Evolutionary conservation across 1,284 basidiomycete genomes (phyloP).

Genomic region (Tilletia setariae): DNA sequence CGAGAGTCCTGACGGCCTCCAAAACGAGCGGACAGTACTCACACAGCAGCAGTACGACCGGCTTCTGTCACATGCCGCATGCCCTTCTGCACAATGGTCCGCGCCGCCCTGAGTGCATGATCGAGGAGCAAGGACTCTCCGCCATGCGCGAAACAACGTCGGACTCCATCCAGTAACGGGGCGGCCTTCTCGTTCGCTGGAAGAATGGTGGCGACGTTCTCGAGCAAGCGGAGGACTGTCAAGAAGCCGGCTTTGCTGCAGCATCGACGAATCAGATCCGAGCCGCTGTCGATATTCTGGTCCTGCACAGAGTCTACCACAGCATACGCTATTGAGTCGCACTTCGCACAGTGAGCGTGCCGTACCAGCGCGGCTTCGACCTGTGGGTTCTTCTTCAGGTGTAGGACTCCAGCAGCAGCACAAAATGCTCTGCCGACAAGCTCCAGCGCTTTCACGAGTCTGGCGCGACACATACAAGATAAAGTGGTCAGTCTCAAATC

Average conservation of each 20-base stretch:
- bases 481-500: background rate
- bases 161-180: slow-evolving; percentile 1
- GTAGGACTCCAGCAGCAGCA: background rate
- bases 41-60: slow-evolving; percentile 7
- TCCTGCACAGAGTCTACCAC: background rate
- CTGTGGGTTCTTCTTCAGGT: background rate
- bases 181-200: slow-evolving; percentile 6
- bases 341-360: background rate
- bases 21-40: background rate
- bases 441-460: background rate
- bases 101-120: background rate
- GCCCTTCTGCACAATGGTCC: slow-evolving; percentile 13
- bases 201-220: slow-evolving; percentile 10
- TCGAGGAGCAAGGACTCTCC: background rate
- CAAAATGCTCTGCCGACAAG: slow-evolving; percentile 7
- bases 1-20: too few relatives aligned
- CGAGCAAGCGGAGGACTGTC: slow-evolving; percentile 9
- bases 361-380: background rate
- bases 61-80: background rate
- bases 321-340: slow-evolving; percentile 1
- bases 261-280: slow-evolving; percentile 1
- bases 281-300: background rate
- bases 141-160: slow-evolving; percentile 2
- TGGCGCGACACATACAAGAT: background rate
- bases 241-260: slow-evolving; percentile 10